These are phyloP conservation scores for Carex arenaria DNA, from an alignment of 202 grass and related monocot species.

Conservation along the genomic window DNA sequence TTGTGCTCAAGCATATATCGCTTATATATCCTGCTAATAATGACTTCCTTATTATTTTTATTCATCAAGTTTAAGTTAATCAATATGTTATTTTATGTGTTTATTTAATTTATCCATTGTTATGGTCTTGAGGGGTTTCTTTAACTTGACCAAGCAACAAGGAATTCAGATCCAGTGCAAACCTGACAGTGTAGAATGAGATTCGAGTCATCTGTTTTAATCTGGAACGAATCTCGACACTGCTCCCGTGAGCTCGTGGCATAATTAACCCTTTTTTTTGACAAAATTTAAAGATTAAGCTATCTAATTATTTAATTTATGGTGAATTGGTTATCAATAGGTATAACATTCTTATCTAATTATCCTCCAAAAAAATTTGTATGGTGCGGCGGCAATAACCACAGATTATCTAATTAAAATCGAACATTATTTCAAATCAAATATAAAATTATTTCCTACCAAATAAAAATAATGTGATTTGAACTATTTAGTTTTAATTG, in stretches of 20 bases:
- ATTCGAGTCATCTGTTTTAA: too few relatives aligned
- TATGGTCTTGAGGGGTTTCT: background rate
- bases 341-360: too few relatives aligned
- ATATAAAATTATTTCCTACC: background rate
- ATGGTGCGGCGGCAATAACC: too few relatives aligned
- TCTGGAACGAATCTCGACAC: too few relatives aligned
- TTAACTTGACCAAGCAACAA: background rate
- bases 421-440: background rate
- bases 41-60: background rate
- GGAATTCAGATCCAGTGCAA: too few relatives aligned
- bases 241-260: too few relatives aligned
- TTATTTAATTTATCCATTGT: background rate
- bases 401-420: too few relatives aligned
- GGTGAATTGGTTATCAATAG: background rate
- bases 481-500: background rate
- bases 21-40: conserved; percentile 9
- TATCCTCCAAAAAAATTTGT: too few relatives aligned
- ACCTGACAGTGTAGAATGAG: too few relatives aligned
- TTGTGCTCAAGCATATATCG: conserved; percentile 18
- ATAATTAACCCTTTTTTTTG: too few relatives aligned
- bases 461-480: background rate
- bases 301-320: too few relatives aligned
- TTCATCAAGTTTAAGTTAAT: background rate
- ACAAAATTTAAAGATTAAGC: too few relatives aligned
- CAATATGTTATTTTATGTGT: background rate